Evolutionary conservation across 345 rosid genomes (phyloP), one percentile per base, ranked within the genome.

Genomic region (Aegle marmelos): DNA sequence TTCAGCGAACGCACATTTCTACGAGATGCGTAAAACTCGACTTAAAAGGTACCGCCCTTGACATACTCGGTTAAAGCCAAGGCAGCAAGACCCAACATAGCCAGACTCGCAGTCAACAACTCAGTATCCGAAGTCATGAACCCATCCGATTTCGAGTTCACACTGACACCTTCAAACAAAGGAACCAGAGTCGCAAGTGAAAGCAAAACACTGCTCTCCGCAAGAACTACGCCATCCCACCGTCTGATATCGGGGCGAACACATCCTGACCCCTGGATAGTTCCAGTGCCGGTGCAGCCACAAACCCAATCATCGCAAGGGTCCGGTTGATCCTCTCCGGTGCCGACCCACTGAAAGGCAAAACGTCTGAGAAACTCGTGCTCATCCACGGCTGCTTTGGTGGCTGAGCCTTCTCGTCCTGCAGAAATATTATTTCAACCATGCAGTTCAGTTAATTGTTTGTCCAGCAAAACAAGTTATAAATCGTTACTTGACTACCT

Each of bases 261-360:
- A 95, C 75, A 67, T 90, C 90, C 60, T 95, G 91, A 7, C 97
- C 95, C 1, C 86, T 91, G 34, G 91, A 81, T 17, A 93, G 57
- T 71, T 93, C 97, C 53, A 90, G 84, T 6, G 87, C 97, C 50
- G 91, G 61, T 1, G 97, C 98, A 0, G 94, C 89, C 2, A 89
- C 95, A 56, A 93, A 91, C 0, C 98, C 98, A 0, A 93, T 81
- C 98, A 95, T 91, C 6, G 98, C 98, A n/a, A 95, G 84, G 67
- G 97, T 86, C 0, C 95, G 94, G 72, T 95, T 93, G 60, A 95
- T 91, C 81, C 98, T 91, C 86, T 95, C 98, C 21, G 98, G 98
- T 7, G 92, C 98, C 1, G 91, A 93, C 45, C 98, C 98, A 31
- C 94, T 86, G 37, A 95, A 93, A 7, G 97, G 98, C 16, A 95